These are phyloP conservation scores for Fibroporia radiculosa DNA, from an alignment of 768 basidiomycete genomes.

Conservation along the genomic window DNA sequence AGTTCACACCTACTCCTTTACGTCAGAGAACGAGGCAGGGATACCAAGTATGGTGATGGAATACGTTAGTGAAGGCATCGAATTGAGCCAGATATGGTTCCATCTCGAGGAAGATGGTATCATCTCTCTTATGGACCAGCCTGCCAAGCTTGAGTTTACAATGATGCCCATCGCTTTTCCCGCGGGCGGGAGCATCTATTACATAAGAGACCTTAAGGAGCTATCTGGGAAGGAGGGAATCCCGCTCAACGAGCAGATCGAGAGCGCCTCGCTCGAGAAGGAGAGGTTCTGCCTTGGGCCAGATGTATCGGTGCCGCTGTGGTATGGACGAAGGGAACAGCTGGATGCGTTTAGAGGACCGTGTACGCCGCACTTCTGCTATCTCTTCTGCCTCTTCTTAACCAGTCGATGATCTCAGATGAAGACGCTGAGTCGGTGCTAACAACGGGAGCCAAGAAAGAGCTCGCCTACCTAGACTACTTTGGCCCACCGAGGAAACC, in stretches of 20 bases:
- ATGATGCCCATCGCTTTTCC: constrained; percentile 44
- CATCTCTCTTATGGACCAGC: constrained; percentile 34
- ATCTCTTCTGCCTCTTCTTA: constrained; percentile 18
- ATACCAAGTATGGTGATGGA: constrained; percentile 27
- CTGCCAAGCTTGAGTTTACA: constrained; percentile 37
- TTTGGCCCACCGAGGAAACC: constrained; percentile 43
- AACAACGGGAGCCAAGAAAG: constrained; percentile 34
- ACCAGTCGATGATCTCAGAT: constrained; percentile 33
- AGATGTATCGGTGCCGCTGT: constrained; percentile 35
- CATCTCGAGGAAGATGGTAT: constrained; percentile 31
- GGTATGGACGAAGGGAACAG: constrained; percentile 42
- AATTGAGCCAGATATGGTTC: constrained; percentile 33
- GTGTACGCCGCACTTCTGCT: constrained; percentile 34
- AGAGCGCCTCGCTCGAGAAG: constrained; percentile 19
- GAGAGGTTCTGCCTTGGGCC: constrained; percentile 21
- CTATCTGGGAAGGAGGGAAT: constrained; percentile 27
- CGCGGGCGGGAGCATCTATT: constrained; percentile 47
- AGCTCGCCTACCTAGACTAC: constrained; percentile 37
- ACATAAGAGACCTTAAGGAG: constrained; percentile 35
- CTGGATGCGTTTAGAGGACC: constrained; percentile 45
- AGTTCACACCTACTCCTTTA: constrained; percentile 23
- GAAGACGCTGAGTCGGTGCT: constrained; percentile 35
- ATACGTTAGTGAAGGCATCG: constrained; percentile 29
- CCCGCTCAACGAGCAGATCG: constrained; percentile 17
- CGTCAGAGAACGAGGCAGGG: constrained; percentile 19